A percentile compares a stretch with the other conserved stretches of the same genome.
Evolutionary conservation across 192 early-diverging fungal genomes (phyloP).

Genomic region (Backusella liffmaniae): DNA sequence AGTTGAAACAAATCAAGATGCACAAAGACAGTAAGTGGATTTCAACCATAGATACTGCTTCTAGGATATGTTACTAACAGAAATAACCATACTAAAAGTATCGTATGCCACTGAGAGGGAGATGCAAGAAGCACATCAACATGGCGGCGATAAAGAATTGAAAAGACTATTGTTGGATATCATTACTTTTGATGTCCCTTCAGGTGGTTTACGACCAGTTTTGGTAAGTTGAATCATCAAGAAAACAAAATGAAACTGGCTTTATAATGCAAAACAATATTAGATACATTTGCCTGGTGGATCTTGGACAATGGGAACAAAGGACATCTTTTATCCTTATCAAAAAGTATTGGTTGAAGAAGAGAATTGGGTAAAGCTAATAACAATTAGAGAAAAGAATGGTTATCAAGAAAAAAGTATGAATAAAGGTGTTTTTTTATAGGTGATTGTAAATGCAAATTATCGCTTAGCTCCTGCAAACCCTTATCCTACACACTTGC

Average conservation of each 20-base stretch:
- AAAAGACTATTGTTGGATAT: slow-evolving; percentile 21
- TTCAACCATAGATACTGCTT: background rate
- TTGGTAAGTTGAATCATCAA: slow-evolving; percentile 1
- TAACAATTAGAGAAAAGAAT: too few relatives aligned
- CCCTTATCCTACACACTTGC: slow-evolving; percentile 56
- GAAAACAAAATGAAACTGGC: background rate
- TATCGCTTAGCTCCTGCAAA: slow-evolving; percentile 44
- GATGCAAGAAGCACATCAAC: slow-evolving; percentile 2
- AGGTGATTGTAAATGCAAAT: slow-evolving; percentile 15
- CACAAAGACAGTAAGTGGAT: slow-evolving; percentile 11
- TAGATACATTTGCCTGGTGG: slow-evolving; percentile 69
- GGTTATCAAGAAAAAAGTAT: background rate
- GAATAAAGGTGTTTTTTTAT: slow-evolving; percentile 21
- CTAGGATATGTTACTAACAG: too few relatives aligned
- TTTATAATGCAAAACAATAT: background rate
- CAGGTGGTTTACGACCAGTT: slow-evolving; percentile 16
- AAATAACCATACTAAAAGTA: slow-evolving; percentile 2
- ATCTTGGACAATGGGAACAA: slow-evolving; percentile 59
- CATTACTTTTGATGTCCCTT: background rate
- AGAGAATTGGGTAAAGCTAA: slow-evolving; percentile 19
- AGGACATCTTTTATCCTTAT: slow-evolving; percentile 28
- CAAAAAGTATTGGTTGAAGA: slow-evolving; percentile 14
- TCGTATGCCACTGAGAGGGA: slow-evolving; percentile 23
- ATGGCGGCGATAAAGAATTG: slow-evolving; percentile 19
- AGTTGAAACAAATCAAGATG: slow-evolving; percentile 8